A percentile compares a stretch with the other conserved stretches of the same genome.
Evolutionary conservation across 1,284 basidiomycete genomes (phyloP).

Genomic region (Cutaneotrichosporon sp.): DNA sequence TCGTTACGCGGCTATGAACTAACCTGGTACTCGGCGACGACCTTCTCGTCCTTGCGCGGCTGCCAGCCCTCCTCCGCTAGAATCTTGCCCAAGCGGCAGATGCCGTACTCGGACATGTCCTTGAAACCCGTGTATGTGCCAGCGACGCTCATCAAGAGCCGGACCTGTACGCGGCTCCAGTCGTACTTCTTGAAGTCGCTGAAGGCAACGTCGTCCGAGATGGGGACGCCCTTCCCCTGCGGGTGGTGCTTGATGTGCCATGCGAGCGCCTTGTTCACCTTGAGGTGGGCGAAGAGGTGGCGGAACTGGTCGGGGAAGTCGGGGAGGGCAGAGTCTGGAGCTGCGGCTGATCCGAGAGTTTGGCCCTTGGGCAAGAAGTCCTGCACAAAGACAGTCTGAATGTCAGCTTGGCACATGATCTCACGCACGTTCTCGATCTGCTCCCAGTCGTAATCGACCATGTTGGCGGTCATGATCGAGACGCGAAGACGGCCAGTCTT

Average conservation of each 20-base stretch:
- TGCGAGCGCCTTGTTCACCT: conserved; percentile 41
- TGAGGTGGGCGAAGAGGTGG: conserved; percentile 42
- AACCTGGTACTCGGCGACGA: conserved; percentile 51
- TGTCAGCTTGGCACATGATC: background rate
- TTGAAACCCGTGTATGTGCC: conserved; percentile 41
- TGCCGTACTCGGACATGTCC: conserved; percentile 37
- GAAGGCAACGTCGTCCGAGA: conserved; percentile 19
- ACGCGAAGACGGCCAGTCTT: conserved; percentile 51
- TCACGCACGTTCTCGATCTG: conserved; percentile 50
- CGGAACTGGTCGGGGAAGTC: conserved; percentile 46
- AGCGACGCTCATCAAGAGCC: conserved; percentile 47
- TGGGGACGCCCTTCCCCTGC: conserved; percentile 31
- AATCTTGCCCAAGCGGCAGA: conserved; percentile 41
- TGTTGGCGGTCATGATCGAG: conserved; percentile 49
- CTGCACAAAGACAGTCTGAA: conserved; percentile 52
- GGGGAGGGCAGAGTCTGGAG: conserved; percentile 7
- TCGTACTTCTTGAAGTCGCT: conserved; percentile 42
- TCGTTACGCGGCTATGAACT: background rate
- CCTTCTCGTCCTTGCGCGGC: conserved; percentile 34
- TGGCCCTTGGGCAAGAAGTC: conserved; percentile 41
- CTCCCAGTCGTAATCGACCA: conserved; percentile 51
- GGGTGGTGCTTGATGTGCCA: conserved; percentile 35
- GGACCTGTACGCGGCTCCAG: conserved; percentile 47
- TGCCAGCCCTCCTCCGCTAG: conserved; percentile 44
- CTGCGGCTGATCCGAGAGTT: background rate